Evolutionary conservation across 306 rosid genomes (phyloP).

Genomic region (Albizia julibrissin): DNA sequence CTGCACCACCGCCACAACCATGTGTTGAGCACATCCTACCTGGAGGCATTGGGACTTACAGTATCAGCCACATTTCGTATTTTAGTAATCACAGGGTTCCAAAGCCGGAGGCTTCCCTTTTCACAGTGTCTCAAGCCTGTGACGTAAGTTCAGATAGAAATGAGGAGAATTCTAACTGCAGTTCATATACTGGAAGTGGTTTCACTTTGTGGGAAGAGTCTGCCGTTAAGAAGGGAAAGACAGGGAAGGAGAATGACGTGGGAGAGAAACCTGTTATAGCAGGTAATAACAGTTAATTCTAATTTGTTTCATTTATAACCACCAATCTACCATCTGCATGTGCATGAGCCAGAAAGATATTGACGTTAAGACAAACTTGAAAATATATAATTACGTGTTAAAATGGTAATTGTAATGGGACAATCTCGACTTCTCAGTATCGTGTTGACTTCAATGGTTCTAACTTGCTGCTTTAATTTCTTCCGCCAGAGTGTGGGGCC

Average conservation of each 20-base stretch:
- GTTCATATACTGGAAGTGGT: constrained; percentile 83
- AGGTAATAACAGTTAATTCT: constrained; percentile 48
- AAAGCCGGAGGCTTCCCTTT: constrained; percentile 69
- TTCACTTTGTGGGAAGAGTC: constrained; percentile 94
- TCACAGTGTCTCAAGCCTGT: constrained; percentile 44
- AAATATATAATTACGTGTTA: not conserved
- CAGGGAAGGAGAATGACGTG: constrained; percentile 82
- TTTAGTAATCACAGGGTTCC: constrained; percentile 66
- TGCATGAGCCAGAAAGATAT: constrained; percentile 6
- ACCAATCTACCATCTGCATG: not conserved
- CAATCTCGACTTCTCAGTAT: not conserved
- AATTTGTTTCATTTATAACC: not conserved
- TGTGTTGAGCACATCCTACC: constrained; percentile 83
- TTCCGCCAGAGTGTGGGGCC: constrained; percentile 47
- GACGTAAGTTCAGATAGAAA: constrained; percentile 62
- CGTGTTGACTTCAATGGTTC: constrained; percentile 9
- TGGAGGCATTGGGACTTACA: constrained; percentile 97
- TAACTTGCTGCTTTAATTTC: constrained; percentile 19
- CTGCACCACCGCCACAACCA: constrained; percentile 34
- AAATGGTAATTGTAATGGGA: not conserved
- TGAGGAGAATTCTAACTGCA: constrained; percentile 83
- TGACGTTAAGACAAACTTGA: constrained; percentile 15
- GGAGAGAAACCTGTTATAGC: constrained; percentile 48
- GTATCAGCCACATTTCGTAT: constrained; percentile 78
- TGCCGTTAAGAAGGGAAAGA: constrained; percentile 74